Conservation (phyloP, 768 basidiomycete species). For the Panaeolus cyanescens region DNA sequence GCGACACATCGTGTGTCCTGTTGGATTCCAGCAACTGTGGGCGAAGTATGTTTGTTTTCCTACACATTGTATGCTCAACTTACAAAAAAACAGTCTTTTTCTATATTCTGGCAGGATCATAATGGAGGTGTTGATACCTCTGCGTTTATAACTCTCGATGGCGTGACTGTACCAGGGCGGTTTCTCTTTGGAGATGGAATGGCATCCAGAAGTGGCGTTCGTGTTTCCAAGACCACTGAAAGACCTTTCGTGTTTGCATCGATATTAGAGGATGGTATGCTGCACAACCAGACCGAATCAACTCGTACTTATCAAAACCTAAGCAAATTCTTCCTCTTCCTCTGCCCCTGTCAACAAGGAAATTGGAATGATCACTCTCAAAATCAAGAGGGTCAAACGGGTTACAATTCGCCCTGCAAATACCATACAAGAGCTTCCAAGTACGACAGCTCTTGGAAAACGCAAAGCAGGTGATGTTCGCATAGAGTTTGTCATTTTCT, state of each 20-base stretch:
- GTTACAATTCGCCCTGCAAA: conserved; percentile 43
- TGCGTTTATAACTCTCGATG: conserved; percentile 66
- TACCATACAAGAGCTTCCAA: conserved; percentile 39
- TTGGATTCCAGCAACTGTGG: conserved; percentile 66
- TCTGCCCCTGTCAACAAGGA: conserved; percentile 32
- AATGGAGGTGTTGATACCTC: conserved; percentile 56
- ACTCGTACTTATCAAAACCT: neutral
- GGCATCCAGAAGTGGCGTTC: conserved; percentile 53
- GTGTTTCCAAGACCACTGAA: conserved; percentile 51
- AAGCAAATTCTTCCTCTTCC: conserved; percentile 8
- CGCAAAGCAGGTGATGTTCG: conserved; percentile 43
- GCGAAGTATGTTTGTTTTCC: conserved; percentile 45
- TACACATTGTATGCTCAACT: neutral
- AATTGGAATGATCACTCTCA: conserved; percentile 53
- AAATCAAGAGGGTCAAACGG: conserved; percentile 46
- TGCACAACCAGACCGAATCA: neutral
- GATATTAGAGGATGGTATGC: conserved; percentile 38
- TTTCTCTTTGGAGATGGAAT: conserved; percentile 60
- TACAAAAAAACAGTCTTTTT: conserved; percentile 45
- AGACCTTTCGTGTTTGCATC: conserved; percentile 63
- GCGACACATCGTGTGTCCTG: conserved; percentile 53
- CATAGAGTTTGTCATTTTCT: conserved; percentile 42
- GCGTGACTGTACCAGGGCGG: conserved; percentile 59
- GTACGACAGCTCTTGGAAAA: conserved; percentile 28
- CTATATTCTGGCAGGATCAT: conserved; percentile 66